A percentile compares a stretch with the other conserved stretches of the same genome.
These are phyloP conservation scores for Rauvolfia tetraphylla DNA, from an alignment of 257 asterid species.

Conservation along the genomic window DNA sequence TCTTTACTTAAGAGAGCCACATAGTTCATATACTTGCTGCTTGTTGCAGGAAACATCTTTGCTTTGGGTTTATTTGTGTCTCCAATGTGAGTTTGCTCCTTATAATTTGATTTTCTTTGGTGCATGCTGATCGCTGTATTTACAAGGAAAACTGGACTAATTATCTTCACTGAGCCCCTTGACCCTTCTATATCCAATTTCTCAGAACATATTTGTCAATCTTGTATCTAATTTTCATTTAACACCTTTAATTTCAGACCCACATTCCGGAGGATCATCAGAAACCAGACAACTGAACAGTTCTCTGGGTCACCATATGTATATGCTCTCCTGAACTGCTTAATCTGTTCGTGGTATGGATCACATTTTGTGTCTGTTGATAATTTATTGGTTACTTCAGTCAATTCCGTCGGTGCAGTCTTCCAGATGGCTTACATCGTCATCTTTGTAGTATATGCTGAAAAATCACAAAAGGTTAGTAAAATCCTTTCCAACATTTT, in stretches of 20 bases:
- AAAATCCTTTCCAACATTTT: neutral
- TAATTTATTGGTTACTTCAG: constrained; percentile 57
- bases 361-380: constrained; percentile 61
- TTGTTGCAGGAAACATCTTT: constrained; percentile 64
- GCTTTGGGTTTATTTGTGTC: constrained; percentile 77
- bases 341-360: constrained; percentile 86
- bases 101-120: neutral
- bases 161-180: neutral
- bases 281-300: constrained; percentile 64
- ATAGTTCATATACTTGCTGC: neutral
- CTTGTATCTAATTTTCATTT: neutral
- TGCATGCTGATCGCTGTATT: neutral
- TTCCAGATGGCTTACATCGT: constrained; percentile 60
- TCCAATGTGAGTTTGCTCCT: constrained; percentile 58
- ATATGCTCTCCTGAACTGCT: constrained; percentile 73
- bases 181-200: neutral
- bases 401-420: constrained; percentile 67
- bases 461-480: constrained; percentile 45
- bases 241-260: constrained; percentile 47
- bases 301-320: constrained; percentile 80
- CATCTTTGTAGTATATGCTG: constrained; percentile 54
- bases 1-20: neutral
- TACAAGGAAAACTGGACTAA: neutral
- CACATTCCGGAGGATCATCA: constrained; percentile 59
- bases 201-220: neutral